phyloP scores from a whole-genome alignment of 768 basidiomycete genomes.

The Amanita molliuscula region DNA sequence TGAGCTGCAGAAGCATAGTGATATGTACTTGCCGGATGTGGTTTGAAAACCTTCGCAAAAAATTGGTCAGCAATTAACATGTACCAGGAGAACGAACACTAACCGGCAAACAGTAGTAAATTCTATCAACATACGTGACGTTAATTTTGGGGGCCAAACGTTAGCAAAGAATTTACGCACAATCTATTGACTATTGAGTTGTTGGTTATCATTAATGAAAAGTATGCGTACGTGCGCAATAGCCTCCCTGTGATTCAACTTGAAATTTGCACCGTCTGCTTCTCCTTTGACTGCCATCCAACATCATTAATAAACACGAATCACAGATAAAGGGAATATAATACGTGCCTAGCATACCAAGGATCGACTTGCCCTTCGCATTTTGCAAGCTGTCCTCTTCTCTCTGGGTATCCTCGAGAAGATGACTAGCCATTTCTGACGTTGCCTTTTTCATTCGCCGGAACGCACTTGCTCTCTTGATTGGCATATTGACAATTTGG shows the following conservation, averaged over 20 bases:
- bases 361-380: constrained; percentile 30
- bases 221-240: constrained; percentile 19
- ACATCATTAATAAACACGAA: neutral
- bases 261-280: constrained; percentile 16
- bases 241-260: constrained; percentile 27
- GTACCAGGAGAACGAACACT: neutral
- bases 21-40: constrained; percentile 28
- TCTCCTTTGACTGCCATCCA: constrained; percentile 23
- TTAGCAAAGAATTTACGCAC: neutral
- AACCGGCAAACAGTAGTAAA: constrained; percentile 27
- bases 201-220: neutral
- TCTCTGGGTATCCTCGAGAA: constrained; percentile 25
- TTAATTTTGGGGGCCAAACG: neutral
- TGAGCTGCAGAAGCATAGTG: neutral
- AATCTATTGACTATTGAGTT: constrained; percentile 4
- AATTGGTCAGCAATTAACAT: neutral
- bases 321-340: neutral
- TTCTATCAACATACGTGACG: constrained; percentile 14
- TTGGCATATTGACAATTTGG: constrained; percentile 24
- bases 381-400: constrained; percentile 22
- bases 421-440: constrained; percentile 26
- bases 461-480: constrained; percentile 20
- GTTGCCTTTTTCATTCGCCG: constrained; percentile 22
- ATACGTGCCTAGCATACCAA: constrained; percentile 24
- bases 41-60: constrained; percentile 39